phyloP scores from a whole-genome alignment of 2,329 filamentous ascomycete species.

The Simplicillium aogashimaense region DNA sequence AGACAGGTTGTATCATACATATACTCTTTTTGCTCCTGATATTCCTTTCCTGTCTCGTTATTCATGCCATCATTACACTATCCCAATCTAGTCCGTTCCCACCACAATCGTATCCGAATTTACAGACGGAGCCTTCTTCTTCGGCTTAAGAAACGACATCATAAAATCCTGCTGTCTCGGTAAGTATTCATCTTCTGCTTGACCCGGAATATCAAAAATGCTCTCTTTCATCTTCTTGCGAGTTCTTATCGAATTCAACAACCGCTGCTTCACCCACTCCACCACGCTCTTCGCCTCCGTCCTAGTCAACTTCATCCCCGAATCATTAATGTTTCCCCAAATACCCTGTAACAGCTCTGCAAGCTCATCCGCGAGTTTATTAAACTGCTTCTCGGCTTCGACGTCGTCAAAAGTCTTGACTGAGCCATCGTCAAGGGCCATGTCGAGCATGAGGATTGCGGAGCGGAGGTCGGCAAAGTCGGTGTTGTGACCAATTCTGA shows the following conservation, averaged over 20 bases:
- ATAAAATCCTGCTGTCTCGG: constrained; percentile 40
- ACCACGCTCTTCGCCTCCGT: constrained; percentile 70
- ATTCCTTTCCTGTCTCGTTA: background rate
- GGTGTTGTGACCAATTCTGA: constrained; percentile 42
- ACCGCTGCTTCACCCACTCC: constrained; percentile 63
- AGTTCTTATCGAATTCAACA: constrained; percentile 62
- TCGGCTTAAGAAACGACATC: constrained; percentile 33
- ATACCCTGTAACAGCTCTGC: constrained; percentile 46
- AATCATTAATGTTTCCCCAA: constrained; percentile 58
- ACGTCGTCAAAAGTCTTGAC: constrained; percentile 15
- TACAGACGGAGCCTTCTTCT: constrained; percentile 9
- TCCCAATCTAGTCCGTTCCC: constrained; percentile 1
- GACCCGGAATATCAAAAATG: constrained; percentile 32
- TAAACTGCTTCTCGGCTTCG: constrained; percentile 43
- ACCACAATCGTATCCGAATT: constrained; percentile 12
- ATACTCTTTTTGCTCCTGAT: constrained; percentile 9
- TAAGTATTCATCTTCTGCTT: constrained; percentile 25
- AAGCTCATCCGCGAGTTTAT: constrained; percentile 60
- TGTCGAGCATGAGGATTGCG: constrained; percentile 58
- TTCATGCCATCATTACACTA: background rate
- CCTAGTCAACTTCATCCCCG: constrained; percentile 60
- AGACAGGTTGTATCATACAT: constrained; percentile 23
- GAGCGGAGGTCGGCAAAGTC: constrained; percentile 62
- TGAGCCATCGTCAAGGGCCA: constrained; percentile 58
- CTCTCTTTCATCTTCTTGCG: constrained; percentile 43